These are phyloP conservation scores for Neurospora sublineolata DNA, from an alignment of 495 filamentous ascomycete species.

Conservation along the genomic window DNA sequence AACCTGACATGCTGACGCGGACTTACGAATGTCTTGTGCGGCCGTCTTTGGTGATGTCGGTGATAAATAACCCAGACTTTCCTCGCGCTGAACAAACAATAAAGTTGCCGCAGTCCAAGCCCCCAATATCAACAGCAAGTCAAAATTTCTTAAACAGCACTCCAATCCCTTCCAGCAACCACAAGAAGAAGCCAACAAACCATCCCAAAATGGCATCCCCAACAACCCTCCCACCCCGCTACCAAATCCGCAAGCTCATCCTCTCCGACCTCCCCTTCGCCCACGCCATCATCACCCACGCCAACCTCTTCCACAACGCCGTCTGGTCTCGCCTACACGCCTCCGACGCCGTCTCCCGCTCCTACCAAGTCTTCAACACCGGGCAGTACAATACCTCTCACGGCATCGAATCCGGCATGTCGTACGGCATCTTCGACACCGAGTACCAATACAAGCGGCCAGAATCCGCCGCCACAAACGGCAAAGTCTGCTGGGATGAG, in stretches of 20 bases:
- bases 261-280: constrained; percentile 28
- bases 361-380: constrained; percentile 8
- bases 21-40: neutral
- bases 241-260: constrained; percentile 25
- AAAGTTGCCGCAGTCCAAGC: neutral
- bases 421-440: constrained; percentile 35
- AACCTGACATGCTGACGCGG: neutral
- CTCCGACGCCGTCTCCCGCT: constrained; percentile 8
- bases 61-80: neutral
- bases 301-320: constrained; percentile 26
- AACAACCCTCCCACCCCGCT: constrained; percentile 10
- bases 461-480: constrained; percentile 25
- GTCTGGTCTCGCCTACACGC: constrained; percentile 25
- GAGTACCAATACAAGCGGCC: constrained; percentile 33
- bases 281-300: constrained; percentile 24
- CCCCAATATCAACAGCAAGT: neutral
- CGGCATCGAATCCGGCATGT: constrained; percentile 21
- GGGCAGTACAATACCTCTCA: neutral
- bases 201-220: constrained; percentile 1
- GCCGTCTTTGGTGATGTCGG: neutral
- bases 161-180: neutral
- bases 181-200: neutral
- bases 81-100: neutral
- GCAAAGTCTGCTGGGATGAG: constrained; percentile 32
- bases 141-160: neutral